Evolutionary conservation across 2,329 filamentous ascomycete genomes (phyloP), one percentile per base, ranked within the genome.

Genomic region (Lachnum nothofagi): DNA sequence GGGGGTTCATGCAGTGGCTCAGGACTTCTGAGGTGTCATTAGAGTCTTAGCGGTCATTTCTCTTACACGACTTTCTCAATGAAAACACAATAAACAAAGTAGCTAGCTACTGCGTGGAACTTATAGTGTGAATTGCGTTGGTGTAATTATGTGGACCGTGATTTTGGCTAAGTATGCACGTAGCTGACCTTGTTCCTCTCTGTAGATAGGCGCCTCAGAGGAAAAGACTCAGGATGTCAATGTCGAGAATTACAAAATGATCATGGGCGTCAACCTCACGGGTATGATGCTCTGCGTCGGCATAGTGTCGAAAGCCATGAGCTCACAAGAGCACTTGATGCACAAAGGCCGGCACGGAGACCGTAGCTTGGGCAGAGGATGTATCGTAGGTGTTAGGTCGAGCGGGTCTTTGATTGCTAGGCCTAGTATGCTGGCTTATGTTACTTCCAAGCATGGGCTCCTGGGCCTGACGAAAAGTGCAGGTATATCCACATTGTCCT

Each of bases 391-490:
- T 14, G 37, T 40, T 10, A 19, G n/a, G 5, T 40, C 37, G 10
- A 19, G 6, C 6, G n/a, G 10, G 6, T 22, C 37, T 10, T 22
- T 40, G 19, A 19, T 8, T 37, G 9, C 29, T 10, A 16, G 34
- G 12, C 33, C 22, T n/a, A 37, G 38, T 14, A 46, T 37, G 14
- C 12, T 38, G 29, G 29, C 43, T 9, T 46, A 46, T 29, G 23
- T 27, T 23, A 24, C 31, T 19, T 46, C 43, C n/a, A 46, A 46
- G 33, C 33, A 37, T 38, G 43, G 25, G 4, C n/a, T 38, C 6
- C 6, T 46, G 5, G 33, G 43, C 29, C 22, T 46, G 3, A 46
- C 43, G 29, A 46, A 24, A 33, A n/a, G n/a, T 19, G 37, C 19
- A 40, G 14, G 37, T 40, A 40, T 29, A 29, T 29, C 25, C 25